Conservation (phyloP, 805 yeast species). For the Debaryomyces prosopidis region DNA sequence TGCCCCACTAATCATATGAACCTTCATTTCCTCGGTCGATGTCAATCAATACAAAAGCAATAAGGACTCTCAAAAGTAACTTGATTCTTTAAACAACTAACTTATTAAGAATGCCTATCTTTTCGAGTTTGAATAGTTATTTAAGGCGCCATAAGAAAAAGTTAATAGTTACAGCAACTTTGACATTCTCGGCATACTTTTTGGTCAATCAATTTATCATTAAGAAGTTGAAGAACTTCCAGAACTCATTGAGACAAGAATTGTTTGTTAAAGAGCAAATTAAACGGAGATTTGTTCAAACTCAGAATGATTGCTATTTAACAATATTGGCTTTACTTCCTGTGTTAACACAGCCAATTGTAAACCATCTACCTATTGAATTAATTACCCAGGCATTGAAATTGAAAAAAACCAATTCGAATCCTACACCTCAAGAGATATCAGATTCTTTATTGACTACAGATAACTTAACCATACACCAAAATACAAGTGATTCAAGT, state of each 20-base stretch:
- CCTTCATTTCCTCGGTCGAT: background rate
- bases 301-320: constrained; percentile 85
- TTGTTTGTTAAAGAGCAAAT: constrained; percentile 51
- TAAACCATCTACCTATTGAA: constrained; percentile 68
- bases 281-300: constrained; percentile 81
- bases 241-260: constrained; percentile 40
- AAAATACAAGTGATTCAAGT: constrained; percentile 20
- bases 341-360: constrained; percentile 64
- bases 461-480: constrained; percentile 39
- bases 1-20: constrained; percentile 3
- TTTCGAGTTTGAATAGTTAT: constrained; percentile 40
- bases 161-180: constrained; percentile 32
- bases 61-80: background rate
- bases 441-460: constrained; percentile 46
- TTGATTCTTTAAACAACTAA: background rate
- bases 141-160: constrained; percentile 42
- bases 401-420: constrained; percentile 47
- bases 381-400: constrained; percentile 68
- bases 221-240: constrained; percentile 39
- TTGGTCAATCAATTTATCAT: constrained; percentile 40
- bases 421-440: constrained; percentile 25
- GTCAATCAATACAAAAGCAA: background rate
- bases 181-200: constrained; percentile 35
- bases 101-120: constrained; percentile 32
- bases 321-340: constrained; percentile 84